A percentile compares a stretch with the other conserved stretches of the same genome.
Conservation (phyloP, 129 eudicot genomes). For the Flaveria ramosissima region DNA sequence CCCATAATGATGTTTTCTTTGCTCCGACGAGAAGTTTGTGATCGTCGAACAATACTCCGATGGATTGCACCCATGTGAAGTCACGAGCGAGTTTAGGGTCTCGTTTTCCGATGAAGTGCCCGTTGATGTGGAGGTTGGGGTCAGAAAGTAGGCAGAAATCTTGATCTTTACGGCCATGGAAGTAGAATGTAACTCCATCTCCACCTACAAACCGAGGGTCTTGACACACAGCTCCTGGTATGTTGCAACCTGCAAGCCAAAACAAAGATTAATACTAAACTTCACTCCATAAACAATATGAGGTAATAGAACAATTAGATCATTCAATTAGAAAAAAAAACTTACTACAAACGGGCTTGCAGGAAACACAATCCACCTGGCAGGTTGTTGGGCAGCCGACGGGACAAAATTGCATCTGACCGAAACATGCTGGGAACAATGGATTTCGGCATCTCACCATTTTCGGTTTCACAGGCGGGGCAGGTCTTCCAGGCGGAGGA, state of each 20-base stretch:
- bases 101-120: constrained; percentile 54
- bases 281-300: too few relatives aligned
- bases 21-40: constrained; percentile 44
- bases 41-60: constrained; percentile 43
- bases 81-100: constrained; percentile 42
- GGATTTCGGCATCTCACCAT: constrained; percentile 31
- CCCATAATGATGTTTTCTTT: constrained; percentile 43
- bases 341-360: constrained; percentile 54
- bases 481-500: background rate
- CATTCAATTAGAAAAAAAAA: background rate
- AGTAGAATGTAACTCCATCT: constrained; percentile 52
- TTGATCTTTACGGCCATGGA: constrained; percentile 52
- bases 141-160: constrained; percentile 52
- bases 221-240: constrained; percentile 48
- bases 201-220: constrained; percentile 61
- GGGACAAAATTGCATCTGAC: constrained; percentile 22
- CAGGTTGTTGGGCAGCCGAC: constrained; percentile 30
- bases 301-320: too few relatives aligned
- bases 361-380: constrained; percentile 38
- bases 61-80: constrained; percentile 59
- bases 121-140: constrained; percentile 49
- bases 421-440: constrained; percentile 32
- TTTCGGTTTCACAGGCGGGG: constrained; percentile 1
- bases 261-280: too few relatives aligned
- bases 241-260: constrained; percentile 32